Evolutionary conservation across 345 rosid species (phyloP), one percentile per base, ranked within the genome.

Genomic region (Bruguiera parviflora): DNA sequence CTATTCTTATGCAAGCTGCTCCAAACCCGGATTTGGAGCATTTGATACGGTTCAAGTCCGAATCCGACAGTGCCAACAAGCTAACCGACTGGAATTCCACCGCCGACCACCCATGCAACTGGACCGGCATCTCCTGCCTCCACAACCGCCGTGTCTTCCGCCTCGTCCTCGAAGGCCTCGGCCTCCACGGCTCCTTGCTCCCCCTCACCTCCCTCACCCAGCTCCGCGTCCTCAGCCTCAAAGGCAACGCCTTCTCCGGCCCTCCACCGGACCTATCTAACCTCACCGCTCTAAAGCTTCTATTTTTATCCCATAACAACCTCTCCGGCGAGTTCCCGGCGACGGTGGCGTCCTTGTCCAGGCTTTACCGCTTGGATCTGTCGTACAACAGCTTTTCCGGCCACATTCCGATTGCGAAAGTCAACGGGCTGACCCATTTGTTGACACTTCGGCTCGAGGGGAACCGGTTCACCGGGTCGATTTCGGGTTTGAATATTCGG

Each of bases 301-400:
- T 90, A 46, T 93, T 93, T 69, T 68, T 93, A 8, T 93, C 97
- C 19, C 73, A 84, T 75, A 93, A 93, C 65, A 63, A 73, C 43
- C 86, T 93, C 70, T 80, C 85, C 65, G 94, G 94, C 60, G 70
- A 72, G n/a, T 82, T 93, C 51, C 98, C 97, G 2, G 63, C 65
- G 4, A 73, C 96, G 25, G 56, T 89, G 0, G 67, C 35, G 58
- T 80, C 84, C 11, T 87, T 91, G 31, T 52, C 66, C 37, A 82
- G 88, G 11, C 88, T 93, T 32, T 85, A 84, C 84, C 96, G 97
- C 16, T 83, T 93, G 61, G 96, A 91, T 83, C 92, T 93, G 76
- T 89, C 98, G 18, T 80, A 65, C 73, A 93, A 93, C 79, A 85
- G 80, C 79, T 79, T 93, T 68, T 83, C 91, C 61, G 95, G 98